Evolutionary conservation across 345 rosid species (phyloP), one percentile per base, ranked within the genome.

Genomic region (Cardiospermum halicacabum): DNA sequence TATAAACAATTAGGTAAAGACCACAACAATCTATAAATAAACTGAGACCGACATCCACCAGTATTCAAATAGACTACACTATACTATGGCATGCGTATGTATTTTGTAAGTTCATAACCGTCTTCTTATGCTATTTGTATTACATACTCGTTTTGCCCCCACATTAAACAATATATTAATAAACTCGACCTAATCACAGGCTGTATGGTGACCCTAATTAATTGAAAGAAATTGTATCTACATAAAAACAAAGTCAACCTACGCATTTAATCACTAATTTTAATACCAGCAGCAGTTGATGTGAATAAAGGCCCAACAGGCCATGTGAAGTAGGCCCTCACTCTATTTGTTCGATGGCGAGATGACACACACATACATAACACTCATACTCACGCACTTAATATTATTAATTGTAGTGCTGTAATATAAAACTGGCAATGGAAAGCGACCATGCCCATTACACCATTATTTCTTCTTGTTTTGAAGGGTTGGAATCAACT

Each of bases 251-350:
- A n/a, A 53, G 60, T 74, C 74, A 66, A 58, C 62, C 40, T 57
- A 62, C 65, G 34, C 62, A 65, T 50, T 47, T 42, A 68, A 64
- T 18, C 53, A 27, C 13, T 34, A 36, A 12, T 51, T 47, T 57
- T 24, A 13, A 25, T 22, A n/a, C n/a, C n/a, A n/a, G n/a, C n/a
- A n/a, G n/a, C n/a, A 50, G 60, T 13, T 65, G 76, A 34, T 48
- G 68, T 39, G 49, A 34, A 69, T n/a, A 18, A 74, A 69, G 65
- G 70, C 63, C 61, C 64, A 61, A 58, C 79, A 78, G 2, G 71
- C 82, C 81, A 80, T 78, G 85, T 80, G 80, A 40, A 31, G 68
- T 61, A 66, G 72, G 81, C 37, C 71, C 80, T 51, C 37, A 55
- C 60, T 45, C 16, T 25, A 18, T 10, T 51, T 62, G 4, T 11